phyloP scores from a whole-genome alignment of 108 stramenopile genomes.

The Schizochytrium sp. region DNA sequence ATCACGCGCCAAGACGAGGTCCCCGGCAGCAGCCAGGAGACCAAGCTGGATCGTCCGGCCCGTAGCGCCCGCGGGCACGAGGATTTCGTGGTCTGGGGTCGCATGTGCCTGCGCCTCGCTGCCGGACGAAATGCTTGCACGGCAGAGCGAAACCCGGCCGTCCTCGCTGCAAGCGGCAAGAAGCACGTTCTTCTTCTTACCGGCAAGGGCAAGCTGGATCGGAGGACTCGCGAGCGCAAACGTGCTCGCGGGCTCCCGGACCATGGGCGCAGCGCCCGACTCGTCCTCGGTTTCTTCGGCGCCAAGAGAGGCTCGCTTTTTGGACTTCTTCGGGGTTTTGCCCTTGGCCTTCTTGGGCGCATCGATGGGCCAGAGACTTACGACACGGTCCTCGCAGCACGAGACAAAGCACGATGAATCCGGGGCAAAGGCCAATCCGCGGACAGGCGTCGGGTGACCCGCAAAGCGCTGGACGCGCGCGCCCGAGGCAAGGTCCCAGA shows the following conservation, averaged over 20 bases:
- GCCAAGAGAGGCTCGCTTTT: not conserved
- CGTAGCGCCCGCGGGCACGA: not conserved
- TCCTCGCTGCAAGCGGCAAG: not conserved
- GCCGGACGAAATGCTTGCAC: not conserved
- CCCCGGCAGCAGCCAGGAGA: not conserved
- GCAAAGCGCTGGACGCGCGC: not conserved
- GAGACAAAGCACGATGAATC: not conserved
- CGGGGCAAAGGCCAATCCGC: not conserved
- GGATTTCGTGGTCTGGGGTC: not conserved
- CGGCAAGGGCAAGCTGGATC: not conserved
- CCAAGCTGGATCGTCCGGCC: not conserved
- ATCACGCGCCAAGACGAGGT: not conserved
- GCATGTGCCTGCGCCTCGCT: not conserved
- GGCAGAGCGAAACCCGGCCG: not conserved
- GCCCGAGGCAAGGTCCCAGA: not conserved
- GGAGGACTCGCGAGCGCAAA: not conserved
- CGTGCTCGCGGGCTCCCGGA: not conserved
- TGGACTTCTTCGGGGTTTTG: not conserved
- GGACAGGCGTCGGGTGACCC: not conserved
- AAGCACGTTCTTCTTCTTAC: not conserved
- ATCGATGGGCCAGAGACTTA: not conserved
- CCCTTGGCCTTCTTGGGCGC: not conserved
- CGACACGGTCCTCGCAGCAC: constrained; percentile 9
- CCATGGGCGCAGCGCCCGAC: not conserved
- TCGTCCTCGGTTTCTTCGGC: not conserved